Base-by-base conservation (phyloP, 2,329 filamentous ascomycete species). In the Fusarium brachygibbosum region DNA sequence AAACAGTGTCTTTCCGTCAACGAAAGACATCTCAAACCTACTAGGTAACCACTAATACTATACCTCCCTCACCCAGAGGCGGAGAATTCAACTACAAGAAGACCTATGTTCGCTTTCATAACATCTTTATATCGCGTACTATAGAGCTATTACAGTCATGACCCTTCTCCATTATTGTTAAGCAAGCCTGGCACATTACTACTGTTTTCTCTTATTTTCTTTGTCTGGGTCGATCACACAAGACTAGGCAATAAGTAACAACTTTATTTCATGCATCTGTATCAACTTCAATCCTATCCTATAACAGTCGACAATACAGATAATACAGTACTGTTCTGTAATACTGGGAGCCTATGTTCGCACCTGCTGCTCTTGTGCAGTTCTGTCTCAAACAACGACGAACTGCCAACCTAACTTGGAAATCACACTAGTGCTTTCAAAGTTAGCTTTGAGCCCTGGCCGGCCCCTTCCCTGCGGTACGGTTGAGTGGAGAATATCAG, bases 401-500 rank as follows among this genome's bases (percentile, higher is more conserved):
- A 69, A 54, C 34, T 66, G 52, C 37, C 41, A 63, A 32, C 62
- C 56, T 31, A 63, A 60, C 62, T 31, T 58, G 53, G 38, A 49
- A 34, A 37, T 7, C 12, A 12, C 46, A 41, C 66, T 67, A 67
- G 29, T 32, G 21, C 16, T 12, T 19, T 29, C 23, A 7, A 17
- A 14, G 50, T 51, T 70, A 67, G 66, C 46, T 34, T 28, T 4
- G 50, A 23, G 28, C 21, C 13, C 35, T 42, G 35, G 48, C 14
- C 32, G 68, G 65, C 45, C 44, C 53, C 50, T 59, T 69, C 56
- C 63, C 49, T 70, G 23, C 37, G 21, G 40, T 57, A 51, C 56
- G 37, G 50, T 37, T 52, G 41, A 53, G 59, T 67, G 61, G 44
- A 44, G 46, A 52, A 38, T 9, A 58, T 58, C 66, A 50, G 58